Base-by-base conservation (phyloP, 2,329 filamentous ascomycete species). In the Botrytis hyacinthi region DNA sequence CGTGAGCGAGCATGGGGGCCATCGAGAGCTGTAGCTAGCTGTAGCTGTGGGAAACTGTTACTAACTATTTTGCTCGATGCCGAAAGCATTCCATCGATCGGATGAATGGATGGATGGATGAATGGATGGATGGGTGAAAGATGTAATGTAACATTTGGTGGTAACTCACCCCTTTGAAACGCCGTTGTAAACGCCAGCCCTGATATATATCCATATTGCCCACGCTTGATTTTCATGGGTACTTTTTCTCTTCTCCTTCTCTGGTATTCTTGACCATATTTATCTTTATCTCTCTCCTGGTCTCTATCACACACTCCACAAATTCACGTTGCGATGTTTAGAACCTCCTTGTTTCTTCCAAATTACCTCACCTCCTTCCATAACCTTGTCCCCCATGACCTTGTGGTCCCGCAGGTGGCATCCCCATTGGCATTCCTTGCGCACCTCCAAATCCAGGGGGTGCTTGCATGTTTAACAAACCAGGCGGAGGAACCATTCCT, bases 361-460 rank as follows among this genome's bases (percentile, higher is more conserved):
- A 16, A 8, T 57, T 8, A n/a, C 12, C 4, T 73, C 65, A 63
- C 66, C 72, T 70, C 37, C 65, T 73, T 16, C 37, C 66, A 46
- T 73, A 72, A 10, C 71, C 71, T 37, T 78, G 78, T 48, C 75
- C 76, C 18, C 74, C 73, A 37, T 77, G 78, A 35, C 66, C 44
- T 18, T 73, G 74, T 20, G 77, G 76, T 32, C 76, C 75, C 5
- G 77, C 77, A 57, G 79, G 79, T 16, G 79, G 78, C 75, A 77
- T 76, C 1, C 78, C 76, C 40, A 78, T 78, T 1, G 78, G 78
- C 74, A 78, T 77, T 20, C 46, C 65, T 42, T 76, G 77, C 3
- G 74, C 75, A 14, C 69, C 75, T 4, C 76, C 78, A 74, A 81
- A 81, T 3, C 78, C 78, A 35, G 76, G 75, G 18, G 82, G 81